phyloP scores from a whole-genome alignment of 2,329 filamentous ascomycete genomes.

The Fusarium xylarioides region DNA sequence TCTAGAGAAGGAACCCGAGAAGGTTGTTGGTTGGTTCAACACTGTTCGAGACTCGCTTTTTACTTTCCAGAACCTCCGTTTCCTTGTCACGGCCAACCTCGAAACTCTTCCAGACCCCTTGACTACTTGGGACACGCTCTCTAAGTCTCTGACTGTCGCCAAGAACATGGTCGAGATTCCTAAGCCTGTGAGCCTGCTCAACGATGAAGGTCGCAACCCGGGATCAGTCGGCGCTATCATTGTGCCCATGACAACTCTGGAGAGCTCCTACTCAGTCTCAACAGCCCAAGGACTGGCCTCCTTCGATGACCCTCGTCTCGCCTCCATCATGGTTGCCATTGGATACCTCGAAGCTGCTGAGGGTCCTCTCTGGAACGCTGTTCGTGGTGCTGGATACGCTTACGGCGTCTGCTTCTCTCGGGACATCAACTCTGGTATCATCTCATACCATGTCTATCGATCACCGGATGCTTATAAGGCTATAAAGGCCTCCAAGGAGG shows the following conservation, averaged over 20 bases:
- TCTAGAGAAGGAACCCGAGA: conserved; percentile 77
- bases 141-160: conserved; percentile 51
- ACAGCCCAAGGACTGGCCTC: conserved; percentile 78
- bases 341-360: conserved; percentile 94
- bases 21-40: conserved; percentile 81
- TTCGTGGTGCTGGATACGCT: conserved; percentile 91
- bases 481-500: conserved; percentile 77
- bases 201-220: conserved; percentile 75
- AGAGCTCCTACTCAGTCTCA: conserved; percentile 88
- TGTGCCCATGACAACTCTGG: conserved; percentile 89
- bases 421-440: conserved; percentile 79
- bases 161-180: conserved; percentile 73
- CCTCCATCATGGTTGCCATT: conserved; percentile 86
- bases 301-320: conserved; percentile 79
- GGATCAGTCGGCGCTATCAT: conserved; percentile 80
- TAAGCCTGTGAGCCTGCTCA: conserved; percentile 75
- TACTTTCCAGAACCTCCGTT: conserved; percentile 83
- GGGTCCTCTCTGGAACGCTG: conserved; percentile 91
- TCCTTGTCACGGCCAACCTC: conserved; percentile 85
- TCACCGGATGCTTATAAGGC: conserved; percentile 91
- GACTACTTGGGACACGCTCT: conserved; percentile 74
- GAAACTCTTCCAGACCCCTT: conserved; percentile 78
- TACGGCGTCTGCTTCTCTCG: conserved; percentile 86
- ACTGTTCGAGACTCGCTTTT: conserved; percentile 79
- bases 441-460: conserved; percentile 88